Evolutionary conservation across 495 filamentous ascomycete species (phyloP), one percentile per base, ranked within the genome.

Genomic region (Peziza echinospora): DNA sequence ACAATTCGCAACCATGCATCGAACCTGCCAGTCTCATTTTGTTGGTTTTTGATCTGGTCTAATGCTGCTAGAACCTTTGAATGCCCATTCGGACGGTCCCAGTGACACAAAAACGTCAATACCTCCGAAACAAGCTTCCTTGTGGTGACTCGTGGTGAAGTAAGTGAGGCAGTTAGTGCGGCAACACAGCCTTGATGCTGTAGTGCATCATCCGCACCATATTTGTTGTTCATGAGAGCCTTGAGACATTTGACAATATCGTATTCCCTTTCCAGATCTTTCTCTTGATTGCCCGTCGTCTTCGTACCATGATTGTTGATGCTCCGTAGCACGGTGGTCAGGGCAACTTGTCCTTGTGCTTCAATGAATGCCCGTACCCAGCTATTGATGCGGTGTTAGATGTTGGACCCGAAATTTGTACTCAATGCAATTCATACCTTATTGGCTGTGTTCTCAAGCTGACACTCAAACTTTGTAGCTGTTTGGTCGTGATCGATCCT

Each of bases 1-100:
- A 96, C 87, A 41, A 93, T 84, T 24, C 89, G 82, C 82, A 97
- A 92, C 89, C 89, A 97, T 13, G 91, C 78, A 65, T 97, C 89
- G 56, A 97, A 97, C 13, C 91, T 78, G 25, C 89, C 89, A 57
- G 89, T 94, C 61, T 97, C 89, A 37, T 78, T 79, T 56, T 92
- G 78, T 53, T 84, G 73, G 52, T 70, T 74, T 61, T 96, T 96
- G 63, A 93, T 78, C 56, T 82, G 71, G 51, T 97, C 89, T 70
- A 96, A 75, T 24, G 85, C 82, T 63, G 91, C 80, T 47, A 97
- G 73, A 21, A 97, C 89, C 64, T 85, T 93, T 30, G 81, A 66
- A 60, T 97, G 89, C n/a, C 89, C 89, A 56, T 84, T 70, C 42
- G 86, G 77, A 30, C 72, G 82, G 30, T 60, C 61, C 87, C 91